phyloP scores from a whole-genome alignment of 306 rosid genomes.

The Prunus salicina region DNA sequence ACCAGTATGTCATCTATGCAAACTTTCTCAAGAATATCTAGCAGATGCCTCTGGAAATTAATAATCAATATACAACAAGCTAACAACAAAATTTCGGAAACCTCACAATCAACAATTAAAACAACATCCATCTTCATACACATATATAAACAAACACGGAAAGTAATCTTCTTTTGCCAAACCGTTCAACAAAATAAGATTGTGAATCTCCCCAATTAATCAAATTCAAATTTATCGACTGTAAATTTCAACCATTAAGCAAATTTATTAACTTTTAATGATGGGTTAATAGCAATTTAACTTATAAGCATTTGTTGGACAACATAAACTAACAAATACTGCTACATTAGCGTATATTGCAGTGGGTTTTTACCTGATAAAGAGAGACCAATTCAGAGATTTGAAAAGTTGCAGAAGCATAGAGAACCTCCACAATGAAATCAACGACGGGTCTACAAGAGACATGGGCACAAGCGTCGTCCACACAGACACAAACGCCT shows the following conservation, averaged over 20 bases:
- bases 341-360: neutral
- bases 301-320: neutral
- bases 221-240: neutral
- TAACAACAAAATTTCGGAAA: neutral
- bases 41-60: constrained; percentile 45
- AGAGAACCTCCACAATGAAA: constrained; percentile 49
- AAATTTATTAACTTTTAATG: neutral
- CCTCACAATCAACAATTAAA: neutral
- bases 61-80: constrained; percentile 16
- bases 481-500: constrained; percentile 46
- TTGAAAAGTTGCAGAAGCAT: constrained; percentile 45
- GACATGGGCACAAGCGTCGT: constrained; percentile 51
- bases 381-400: constrained; percentile 47
- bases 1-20: constrained; percentile 47
- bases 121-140: neutral
- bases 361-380: constrained; percentile 35
- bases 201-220: neutral
- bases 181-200: neutral
- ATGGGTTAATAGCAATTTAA: neutral
- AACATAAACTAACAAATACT: neutral
- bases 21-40: constrained; percentile 43
- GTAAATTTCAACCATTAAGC: neutral
- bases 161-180: neutral
- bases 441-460: constrained; percentile 55
- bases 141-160: neutral